Evolutionary conservation across 805 yeast genomes (phyloP).

Genomic region (Candida corydali): DNA sequence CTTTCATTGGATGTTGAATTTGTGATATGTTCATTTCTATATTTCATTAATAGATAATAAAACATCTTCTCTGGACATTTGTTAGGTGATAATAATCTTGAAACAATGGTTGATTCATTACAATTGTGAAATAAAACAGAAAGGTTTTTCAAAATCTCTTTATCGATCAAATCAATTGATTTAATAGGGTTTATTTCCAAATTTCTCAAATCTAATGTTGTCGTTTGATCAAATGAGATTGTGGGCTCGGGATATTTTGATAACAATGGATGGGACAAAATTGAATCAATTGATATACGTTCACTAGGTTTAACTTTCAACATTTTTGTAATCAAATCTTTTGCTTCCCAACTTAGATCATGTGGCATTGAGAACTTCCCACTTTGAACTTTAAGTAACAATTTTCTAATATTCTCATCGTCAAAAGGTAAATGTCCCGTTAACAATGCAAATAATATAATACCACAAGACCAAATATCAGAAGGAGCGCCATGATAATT

Average conservation of each 20-base stretch:
- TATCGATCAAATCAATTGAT: slow-evolving; percentile 53
- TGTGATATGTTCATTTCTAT: slow-evolving; percentile 61
- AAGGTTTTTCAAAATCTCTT: slow-evolving; percentile 69
- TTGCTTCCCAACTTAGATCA: slow-evolving; percentile 77
- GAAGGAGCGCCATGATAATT: slow-evolving; percentile 96
- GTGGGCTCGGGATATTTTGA: slow-evolving; percentile 59
- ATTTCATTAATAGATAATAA: slow-evolving; percentile 68
- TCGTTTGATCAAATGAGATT: slow-evolving; percentile 9
- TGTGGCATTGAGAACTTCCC: slow-evolving; percentile 84
- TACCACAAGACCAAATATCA: slow-evolving; percentile 98
- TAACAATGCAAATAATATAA: slow-evolving; percentile 84
- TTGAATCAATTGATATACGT: slow-evolving; percentile 75
- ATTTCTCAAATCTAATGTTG: slow-evolving; percentile 14
- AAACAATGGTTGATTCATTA: slow-evolving; percentile 46
- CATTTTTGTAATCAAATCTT: slow-evolving; percentile 78
- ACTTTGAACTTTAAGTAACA: slow-evolving; percentile 84
- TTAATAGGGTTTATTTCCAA: slow-evolving; percentile 31
- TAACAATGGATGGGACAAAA: slow-evolving; percentile 76
- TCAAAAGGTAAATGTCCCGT: slow-evolving; percentile 97
- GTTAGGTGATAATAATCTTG: slow-evolving; percentile 48
- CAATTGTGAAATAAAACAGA: slow-evolving; percentile 83
- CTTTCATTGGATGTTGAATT: slow-evolving; percentile 16
- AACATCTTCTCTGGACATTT: slow-evolving; percentile 78
- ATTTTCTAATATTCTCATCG: slow-evolving; percentile 87
- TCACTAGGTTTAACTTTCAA: slow-evolving; percentile 75